Evolutionary conservation across 257 asterid species (phyloP).

Genomic region (Primulina huaijiensis): DNA sequence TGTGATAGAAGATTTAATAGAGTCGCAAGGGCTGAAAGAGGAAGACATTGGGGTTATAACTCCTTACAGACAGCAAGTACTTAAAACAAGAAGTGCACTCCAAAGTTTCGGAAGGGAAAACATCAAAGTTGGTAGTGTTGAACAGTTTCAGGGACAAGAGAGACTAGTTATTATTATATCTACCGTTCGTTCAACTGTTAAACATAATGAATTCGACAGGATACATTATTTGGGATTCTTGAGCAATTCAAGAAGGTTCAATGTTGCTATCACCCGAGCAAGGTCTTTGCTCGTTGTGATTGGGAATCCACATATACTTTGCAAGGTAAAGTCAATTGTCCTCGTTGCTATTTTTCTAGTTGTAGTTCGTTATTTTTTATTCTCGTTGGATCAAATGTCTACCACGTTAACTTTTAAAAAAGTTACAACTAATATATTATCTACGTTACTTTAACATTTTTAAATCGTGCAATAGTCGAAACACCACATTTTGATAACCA

Average conservation of each 20-base stretch:
- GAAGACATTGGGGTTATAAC: conserved; percentile 88
- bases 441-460: no score
- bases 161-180: conserved; percentile 74
- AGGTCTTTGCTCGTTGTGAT: conserved; percentile 71
- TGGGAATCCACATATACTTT: conserved; percentile 97
- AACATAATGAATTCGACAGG: conserved; percentile 78
- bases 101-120: conserved; percentile 38
- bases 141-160: conserved; percentile 98
- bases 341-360: not conserved
- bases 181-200: conserved; percentile 87
- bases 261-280: conserved; percentile 87
- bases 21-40: conserved; percentile 49
- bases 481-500: no score
- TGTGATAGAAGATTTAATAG: conserved; percentile 42
- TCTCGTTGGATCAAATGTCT: not conserved
- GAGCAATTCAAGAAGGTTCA: conserved; percentile 68
- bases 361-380: not conserved
- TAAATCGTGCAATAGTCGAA: no score
- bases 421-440: no score
- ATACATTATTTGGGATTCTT: conserved; percentile 78
- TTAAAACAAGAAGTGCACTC: conserved; percentile 62
- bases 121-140: conserved; percentile 85
- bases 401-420: no score
- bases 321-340: conserved; percentile 52
- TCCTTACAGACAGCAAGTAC: conserved; percentile 88